phyloP scores from a whole-genome alignment of 1,139 yeast genomes.

The Suhomyces coccinellae region DNA sequence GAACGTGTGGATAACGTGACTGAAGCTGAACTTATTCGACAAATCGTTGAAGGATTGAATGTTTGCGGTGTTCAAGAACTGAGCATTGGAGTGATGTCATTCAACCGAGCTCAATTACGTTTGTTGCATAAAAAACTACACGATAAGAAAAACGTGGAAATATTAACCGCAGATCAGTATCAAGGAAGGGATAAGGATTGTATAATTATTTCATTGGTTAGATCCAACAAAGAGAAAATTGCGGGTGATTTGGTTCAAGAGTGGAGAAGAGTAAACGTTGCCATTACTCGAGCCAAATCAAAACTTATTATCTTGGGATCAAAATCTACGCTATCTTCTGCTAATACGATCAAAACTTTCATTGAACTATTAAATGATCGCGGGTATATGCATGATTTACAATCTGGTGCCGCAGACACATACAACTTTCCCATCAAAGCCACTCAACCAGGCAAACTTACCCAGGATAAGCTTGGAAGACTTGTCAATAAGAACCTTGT shows the following conservation, averaged over 20 bases:
- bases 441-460: slow-evolving; percentile 1
- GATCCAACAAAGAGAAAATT: slow-evolving; percentile 67
- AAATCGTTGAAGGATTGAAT: slow-evolving; percentile 60
- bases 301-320: slow-evolving; percentile 86
- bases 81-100: slow-evolving; percentile 83
- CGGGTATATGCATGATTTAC: slow-evolving; percentile 66
- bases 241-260: slow-evolving; percentile 83
- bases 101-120: slow-evolving; percentile 79
- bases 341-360: slow-evolving; percentile 60
- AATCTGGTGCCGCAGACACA: slow-evolving; percentile 40
- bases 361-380: slow-evolving; percentile 57
- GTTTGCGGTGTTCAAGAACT: slow-evolving; percentile 59
- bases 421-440: slow-evolving; percentile 26
- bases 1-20: slow-evolving; percentile 71
- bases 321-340: slow-evolving; percentile 55
- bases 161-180: slow-evolving; percentile 90
- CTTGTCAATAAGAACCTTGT: slow-evolving; percentile 23
- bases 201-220: slow-evolving; percentile 80
- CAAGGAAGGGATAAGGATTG: slow-evolving; percentile 97
- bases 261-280: slow-evolving; percentile 92
- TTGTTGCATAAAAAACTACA: slow-evolving; percentile 49
- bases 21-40: slow-evolving; percentile 68
- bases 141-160: slow-evolving; percentile 54
- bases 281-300: slow-evolving; percentile 85
- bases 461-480: slow-evolving; percentile 13